Evolutionary conservation across 345 rosid species (phyloP).

Genomic region (Schrenkiella parvula): DNA sequence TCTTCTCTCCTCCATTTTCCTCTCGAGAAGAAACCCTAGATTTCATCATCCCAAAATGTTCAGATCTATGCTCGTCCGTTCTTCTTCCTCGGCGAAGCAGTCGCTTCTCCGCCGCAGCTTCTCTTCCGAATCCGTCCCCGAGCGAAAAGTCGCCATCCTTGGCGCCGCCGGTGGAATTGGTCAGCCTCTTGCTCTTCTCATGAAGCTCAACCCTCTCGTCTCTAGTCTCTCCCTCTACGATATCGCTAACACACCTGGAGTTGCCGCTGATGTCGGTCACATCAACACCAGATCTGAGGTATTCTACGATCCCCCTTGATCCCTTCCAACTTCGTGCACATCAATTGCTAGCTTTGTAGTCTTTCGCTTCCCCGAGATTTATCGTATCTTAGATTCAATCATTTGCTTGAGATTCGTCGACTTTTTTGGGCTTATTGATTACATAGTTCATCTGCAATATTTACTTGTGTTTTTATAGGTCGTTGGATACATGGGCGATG

Average conservation of each 20-base stretch:
- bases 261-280: constrained; percentile 78
- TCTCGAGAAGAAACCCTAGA: constrained; percentile 12
- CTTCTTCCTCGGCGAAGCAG: constrained; percentile 36
- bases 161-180: constrained; percentile 89
- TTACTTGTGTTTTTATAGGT: constrained; percentile 21
- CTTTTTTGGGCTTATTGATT: background rate
- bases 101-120: constrained; percentile 51
- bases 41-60: constrained; percentile 30
- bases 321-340: background rate
- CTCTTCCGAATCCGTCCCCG: constrained; percentile 54
- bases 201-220: constrained; percentile 81
- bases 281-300: constrained; percentile 77
- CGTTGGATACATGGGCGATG: constrained; percentile 43
- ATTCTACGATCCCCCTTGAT: background rate
- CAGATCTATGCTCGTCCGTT: constrained; percentile 43
- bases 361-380: background rate
- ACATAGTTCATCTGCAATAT: background rate
- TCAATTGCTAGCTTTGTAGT: background rate
- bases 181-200: constrained; percentile 69
- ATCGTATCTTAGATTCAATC: background rate
- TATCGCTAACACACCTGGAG: constrained; percentile 75
- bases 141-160: constrained; percentile 69
- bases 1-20: background rate
- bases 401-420: too few species aligned
- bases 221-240: constrained; percentile 66